Percentiles rank a stretch among this genome's conserved stretches.
Conservation (phyloP, 495 filamentous ascomycete species). For the Penicillium coffeae region DNA sequence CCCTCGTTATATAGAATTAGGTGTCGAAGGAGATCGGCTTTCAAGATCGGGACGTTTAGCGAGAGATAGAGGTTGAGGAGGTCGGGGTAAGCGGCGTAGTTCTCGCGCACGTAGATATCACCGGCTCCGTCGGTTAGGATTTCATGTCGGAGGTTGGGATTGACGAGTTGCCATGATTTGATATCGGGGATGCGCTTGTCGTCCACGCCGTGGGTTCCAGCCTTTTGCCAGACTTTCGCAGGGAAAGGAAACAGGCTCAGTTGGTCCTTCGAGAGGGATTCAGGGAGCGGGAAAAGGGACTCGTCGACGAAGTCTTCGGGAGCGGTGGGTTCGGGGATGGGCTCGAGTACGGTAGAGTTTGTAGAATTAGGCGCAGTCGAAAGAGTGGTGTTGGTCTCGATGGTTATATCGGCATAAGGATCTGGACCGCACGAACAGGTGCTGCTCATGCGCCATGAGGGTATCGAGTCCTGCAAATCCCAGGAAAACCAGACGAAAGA, state of each 20-base stretch:
- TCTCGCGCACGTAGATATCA: conserved; percentile 27
- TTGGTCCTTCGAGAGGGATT: neutral
- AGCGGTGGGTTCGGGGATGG: neutral
- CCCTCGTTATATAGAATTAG: conserved; percentile 37
- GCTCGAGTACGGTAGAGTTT: neutral
- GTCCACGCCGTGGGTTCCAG: conserved; percentile 17
- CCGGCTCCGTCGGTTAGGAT: conserved; percentile 31
- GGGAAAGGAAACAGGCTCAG: conserved; percentile 6
- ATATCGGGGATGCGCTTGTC: conserved; percentile 10
- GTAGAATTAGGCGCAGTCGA: neutral
- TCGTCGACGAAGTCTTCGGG: neutral
- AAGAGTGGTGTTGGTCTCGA: neutral
- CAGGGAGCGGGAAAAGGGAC: neutral
- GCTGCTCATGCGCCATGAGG: neutral
- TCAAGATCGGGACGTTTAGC: conserved; percentile 30
- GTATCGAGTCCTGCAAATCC: neutral
- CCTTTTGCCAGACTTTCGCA: conserved; percentile 32
- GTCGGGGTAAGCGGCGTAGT: conserved; percentile 21
- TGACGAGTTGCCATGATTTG: conserved; percentile 23
- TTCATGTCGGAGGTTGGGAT: conserved; percentile 32
- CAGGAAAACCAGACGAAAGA: conserved; percentile 4
- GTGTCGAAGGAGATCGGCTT: conserved; percentile 42
- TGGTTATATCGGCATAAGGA: neutral
- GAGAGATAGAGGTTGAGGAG: conserved; percentile 22
- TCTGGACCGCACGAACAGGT: neutral